Conservation (phyloP, 495 filamentous ascomycete genomes). For the Chaetomium fimeti region DNA sequence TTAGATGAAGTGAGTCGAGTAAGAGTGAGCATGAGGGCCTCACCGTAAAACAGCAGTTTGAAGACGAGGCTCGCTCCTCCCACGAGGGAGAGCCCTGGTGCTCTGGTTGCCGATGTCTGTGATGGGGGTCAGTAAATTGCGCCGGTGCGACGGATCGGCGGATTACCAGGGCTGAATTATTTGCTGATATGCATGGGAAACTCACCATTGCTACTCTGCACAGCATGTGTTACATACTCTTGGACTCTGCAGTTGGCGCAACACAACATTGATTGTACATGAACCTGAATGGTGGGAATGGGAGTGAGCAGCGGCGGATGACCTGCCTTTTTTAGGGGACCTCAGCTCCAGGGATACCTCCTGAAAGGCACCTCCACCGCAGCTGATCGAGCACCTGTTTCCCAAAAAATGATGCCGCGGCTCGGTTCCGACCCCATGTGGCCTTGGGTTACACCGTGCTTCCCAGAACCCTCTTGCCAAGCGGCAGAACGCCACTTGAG, state of each 20-base stretch:
- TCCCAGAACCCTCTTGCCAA: background rate
- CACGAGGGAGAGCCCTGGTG: slow-evolving; percentile 6
- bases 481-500: background rate
- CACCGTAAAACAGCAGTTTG: slow-evolving; percentile 21
- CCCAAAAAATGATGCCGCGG: background rate
- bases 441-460: too few relatives aligned
- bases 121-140: background rate
- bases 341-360: background rate
- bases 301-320: too few relatives aligned
- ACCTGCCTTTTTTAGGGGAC: background rate
- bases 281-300: too few relatives aligned
- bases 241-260: too few relatives aligned
- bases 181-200: background rate
- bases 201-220: slow-evolving; percentile 14
- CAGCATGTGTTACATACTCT: too few relatives aligned
- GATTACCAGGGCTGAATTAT: background rate
- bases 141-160: too few relatives aligned
- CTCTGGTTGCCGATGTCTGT: slow-evolving; percentile 6
- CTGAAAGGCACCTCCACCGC: background rate
- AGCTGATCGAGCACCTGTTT: too few relatives aligned
- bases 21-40: background rate
- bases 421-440: background rate
- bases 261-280: too few relatives aligned
- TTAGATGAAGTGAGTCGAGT: background rate
- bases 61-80: slow-evolving; percentile 18